phyloP scores from a whole-genome alignment of 441 rosid genomes.

The Francoa sonchifolia region DNA sequence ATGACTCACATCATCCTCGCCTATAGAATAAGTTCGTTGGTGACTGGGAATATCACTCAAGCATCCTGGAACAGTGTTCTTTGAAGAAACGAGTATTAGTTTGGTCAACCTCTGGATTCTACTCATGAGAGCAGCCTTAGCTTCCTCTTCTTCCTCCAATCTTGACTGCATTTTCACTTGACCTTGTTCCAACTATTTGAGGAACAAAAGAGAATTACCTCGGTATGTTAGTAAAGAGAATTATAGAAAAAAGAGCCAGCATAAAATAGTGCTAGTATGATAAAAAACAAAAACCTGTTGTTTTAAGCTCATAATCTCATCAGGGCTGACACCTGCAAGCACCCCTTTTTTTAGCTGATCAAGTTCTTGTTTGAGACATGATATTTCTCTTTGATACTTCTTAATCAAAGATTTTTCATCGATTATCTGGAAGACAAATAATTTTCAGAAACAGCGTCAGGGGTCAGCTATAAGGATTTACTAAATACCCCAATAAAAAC shows the following conservation, averaged over 20 bases:
- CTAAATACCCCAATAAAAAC: constrained; percentile 4
- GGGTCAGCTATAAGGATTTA: constrained; percentile 14
- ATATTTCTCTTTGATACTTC: constrained; percentile 66
- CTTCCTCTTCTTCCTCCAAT: constrained; percentile 91
- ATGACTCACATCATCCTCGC: constrained; percentile 79
- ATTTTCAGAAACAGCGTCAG: background rate
- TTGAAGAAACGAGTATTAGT: constrained; percentile 87
- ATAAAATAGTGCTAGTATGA: no score
- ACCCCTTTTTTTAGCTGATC: constrained; percentile 58
- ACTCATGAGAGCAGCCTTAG: constrained; percentile 90
- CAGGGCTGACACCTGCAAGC: constrained; percentile 46
- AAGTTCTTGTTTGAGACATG: constrained; percentile 56
- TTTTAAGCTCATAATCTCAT: constrained; percentile 66
- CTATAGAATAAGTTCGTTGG: constrained; percentile 82
- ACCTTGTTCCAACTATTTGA: constrained; percentile 69
- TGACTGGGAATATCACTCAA: constrained; percentile 52
- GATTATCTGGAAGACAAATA: constrained; percentile 36
- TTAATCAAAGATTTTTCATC: constrained; percentile 71
- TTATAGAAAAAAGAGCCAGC: no score
- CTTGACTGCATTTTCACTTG: constrained; percentile 81
- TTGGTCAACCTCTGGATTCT: constrained; percentile 89
- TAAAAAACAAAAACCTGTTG: no score
- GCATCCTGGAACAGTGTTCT: constrained; percentile 55
- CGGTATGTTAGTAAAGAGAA: no score
- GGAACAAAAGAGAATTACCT: no score